These are phyloP conservation scores for Cyanophora paradoxa DNA, from an alignment of 78 protist genomes.

Conservation along the genomic window DNA sequence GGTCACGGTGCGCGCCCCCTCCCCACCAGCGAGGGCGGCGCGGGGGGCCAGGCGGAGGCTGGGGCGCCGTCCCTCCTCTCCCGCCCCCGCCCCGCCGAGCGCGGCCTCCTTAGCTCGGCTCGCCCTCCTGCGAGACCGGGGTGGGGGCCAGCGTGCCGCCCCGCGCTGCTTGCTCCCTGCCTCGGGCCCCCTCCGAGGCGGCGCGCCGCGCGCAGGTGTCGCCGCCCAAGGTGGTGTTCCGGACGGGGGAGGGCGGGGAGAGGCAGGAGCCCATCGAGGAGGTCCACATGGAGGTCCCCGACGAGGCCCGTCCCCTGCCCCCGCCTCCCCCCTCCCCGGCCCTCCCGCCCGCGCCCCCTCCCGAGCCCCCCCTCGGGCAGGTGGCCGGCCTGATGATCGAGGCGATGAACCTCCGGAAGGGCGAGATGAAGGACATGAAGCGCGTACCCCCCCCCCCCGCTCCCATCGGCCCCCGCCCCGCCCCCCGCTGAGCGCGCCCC, in stretches of 20 bases:
- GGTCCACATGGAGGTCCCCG: conserved; percentile 58
- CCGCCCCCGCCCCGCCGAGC: too few species aligned
- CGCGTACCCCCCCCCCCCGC: conserved; percentile 20
- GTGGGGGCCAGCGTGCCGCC: too few species aligned
- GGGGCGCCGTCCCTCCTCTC: too few species aligned
- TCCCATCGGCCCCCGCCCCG: neutral
- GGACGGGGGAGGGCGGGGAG: neutral
- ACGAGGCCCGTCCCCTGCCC: too few species aligned
- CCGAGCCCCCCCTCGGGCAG: too few species aligned
- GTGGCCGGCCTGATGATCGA: conserved; percentile 58
- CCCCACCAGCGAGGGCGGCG: too few species aligned
- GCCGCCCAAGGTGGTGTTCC: conserved; percentile 2
- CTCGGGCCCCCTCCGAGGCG: neutral
- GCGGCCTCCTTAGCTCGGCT: too few species aligned
- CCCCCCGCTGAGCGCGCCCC: neutral
- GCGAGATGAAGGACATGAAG: conserved; percentile 10
- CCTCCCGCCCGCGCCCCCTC: too few species aligned
- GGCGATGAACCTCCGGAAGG: conserved; percentile 26
- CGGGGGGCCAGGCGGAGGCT: too few species aligned
- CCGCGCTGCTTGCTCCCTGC: too few species aligned
- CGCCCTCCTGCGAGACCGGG: too few species aligned
- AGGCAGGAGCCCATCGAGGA: conserved; percentile 45
- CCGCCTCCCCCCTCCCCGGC: too few species aligned
- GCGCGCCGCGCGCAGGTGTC: neutral
- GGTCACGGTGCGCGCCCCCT: conserved; percentile 57